Conservation (phyloP, 768 basidiomycete species). For the Heimioporus sp. region DNA sequence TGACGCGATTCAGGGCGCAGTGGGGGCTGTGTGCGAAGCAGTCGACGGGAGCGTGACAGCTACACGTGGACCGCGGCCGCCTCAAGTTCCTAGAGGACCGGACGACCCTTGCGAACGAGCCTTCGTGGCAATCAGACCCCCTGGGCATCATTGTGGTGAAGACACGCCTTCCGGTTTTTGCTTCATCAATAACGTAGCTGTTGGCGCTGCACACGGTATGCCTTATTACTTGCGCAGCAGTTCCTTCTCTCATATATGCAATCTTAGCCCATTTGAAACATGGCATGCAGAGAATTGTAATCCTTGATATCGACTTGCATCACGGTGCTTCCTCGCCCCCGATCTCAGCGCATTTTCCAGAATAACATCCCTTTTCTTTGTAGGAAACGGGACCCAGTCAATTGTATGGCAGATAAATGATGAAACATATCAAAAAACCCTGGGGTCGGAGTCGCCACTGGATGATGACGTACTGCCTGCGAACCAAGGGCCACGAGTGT, state of each 20-base stretch:
- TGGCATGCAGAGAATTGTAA: conserved; percentile 71
- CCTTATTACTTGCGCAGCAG: neutral
- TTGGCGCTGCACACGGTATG: conserved; percentile 88
- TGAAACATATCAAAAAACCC: conserved; percentile 69
- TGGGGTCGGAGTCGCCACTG: conserved; percentile 47
- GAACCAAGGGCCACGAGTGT: conserved; percentile 58
- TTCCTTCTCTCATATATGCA: neutral
- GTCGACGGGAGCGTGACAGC: conserved; percentile 61
- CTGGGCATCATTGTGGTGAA: conserved; percentile 94
- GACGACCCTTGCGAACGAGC: conserved; percentile 39
- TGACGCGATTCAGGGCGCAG: conserved; percentile 74
- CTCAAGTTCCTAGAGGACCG: neutral
- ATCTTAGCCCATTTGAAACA: conserved; percentile 77
- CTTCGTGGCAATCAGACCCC: conserved; percentile 86
- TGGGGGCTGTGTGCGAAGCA: conserved; percentile 85
- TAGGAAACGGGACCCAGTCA: conserved; percentile 94
- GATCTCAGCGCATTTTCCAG: neutral
- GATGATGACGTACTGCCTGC: conserved; percentile 19
- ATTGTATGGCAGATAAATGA: conserved; percentile 91
- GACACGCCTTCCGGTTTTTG: conserved; percentile 91
- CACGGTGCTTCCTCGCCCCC: conserved; percentile 17
- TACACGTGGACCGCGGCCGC: conserved; percentile 17
- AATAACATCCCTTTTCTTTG: neutral
- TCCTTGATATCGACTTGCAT: conserved; percentile 76
- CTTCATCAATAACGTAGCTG: conserved; percentile 90